Percentiles rank a stretch among this genome's conserved stretches.
Conservation (phyloP, 2,329 filamentous ascomycete genomes). For the Talaromyces sp. region DNA sequence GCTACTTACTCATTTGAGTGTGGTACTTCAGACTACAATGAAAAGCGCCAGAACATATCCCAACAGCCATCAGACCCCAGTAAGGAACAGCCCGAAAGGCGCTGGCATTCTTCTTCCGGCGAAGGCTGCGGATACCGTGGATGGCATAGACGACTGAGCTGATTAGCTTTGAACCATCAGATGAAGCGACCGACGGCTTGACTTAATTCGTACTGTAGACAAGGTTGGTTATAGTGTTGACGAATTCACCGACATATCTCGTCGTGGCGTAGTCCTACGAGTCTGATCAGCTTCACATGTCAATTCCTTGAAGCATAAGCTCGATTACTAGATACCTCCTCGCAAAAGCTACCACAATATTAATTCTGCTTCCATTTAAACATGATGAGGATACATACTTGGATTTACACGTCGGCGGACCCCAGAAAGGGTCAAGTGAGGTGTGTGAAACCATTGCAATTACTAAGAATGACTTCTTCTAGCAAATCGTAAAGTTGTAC, state of each 20-base stretch:
- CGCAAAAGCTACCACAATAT: neutral
- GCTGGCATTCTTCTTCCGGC: slow-evolving; percentile 22
- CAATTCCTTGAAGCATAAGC: too few species aligned
- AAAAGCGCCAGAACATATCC: slow-evolving; percentile 11
- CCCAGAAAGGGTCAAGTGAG: neutral
- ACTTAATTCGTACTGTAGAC: slow-evolving; percentile 27
- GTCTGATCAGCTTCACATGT: neutral
- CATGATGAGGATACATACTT: neutral
- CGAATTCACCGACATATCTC: slow-evolving; percentile 44
- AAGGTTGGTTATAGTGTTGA: slow-evolving; percentile 45
- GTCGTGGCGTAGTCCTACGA: slow-evolving; percentile 41
- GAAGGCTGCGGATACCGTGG: slow-evolving; percentile 35
- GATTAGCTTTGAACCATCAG: neutral
- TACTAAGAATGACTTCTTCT: neutral
- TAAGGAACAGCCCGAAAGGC: slow-evolving; percentile 35
- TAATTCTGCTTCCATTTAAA: neutral
- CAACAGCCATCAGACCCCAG: slow-evolving; percentile 33
- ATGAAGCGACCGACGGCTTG: neutral
- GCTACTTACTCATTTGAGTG: slow-evolving; percentile 14
- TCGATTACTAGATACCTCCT: too few species aligned
- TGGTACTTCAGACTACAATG: slow-evolving; percentile 16
- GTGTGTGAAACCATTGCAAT: neutral
- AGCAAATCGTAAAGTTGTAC: neutral
- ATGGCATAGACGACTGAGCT: slow-evolving; percentile 37
- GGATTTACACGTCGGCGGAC: neutral